Base-by-base conservation (phyloP, 2,329 filamentous ascomycete species). In the Colletotrichum shisoi region DNA sequence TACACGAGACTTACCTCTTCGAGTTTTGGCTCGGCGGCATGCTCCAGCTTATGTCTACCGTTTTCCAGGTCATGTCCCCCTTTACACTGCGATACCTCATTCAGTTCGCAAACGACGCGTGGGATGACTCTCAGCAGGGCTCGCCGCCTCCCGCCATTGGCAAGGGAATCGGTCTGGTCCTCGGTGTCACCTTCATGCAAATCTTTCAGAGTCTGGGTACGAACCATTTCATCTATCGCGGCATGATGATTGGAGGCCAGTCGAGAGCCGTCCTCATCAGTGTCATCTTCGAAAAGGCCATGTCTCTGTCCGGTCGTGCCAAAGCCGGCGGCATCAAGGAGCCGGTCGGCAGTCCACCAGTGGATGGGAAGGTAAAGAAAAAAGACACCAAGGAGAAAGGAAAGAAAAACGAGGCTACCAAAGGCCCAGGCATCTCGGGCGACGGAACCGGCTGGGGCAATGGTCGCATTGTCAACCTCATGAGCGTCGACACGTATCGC, bases 401-500 rank as follows among this genome's bases (percentile, higher is more conserved):
- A 27, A 80, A 81, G 34, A 80, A 81, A 56, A 77, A 76, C 3
- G 70, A 73, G 6, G 72, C 76, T 3, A 79, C 76, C 4, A 79
- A 80, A 49, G 77, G 75, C 13, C 74, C 81, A 3, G 86, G 84
- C 3, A 79, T 90, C 21, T 79, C 85, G 12, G 87, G 87, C 4
- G 91, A 95, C 72, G 91, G 90, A 3, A 83, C 87, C 24, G 95
- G 94, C 27, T 98, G 94, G 94, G 89, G 89, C 64, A 98, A 97
- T 73, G 95, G 95, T 24, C 88, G 93, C 70, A 92, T 98, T 59
- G 88, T 95, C 75, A 96, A 96, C 71, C 76, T 98, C 72, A 97
- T 98, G 94, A 94, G 92, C 69, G 93, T 95, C 51, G 94, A 98
- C 75, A 96, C 94, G 0, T 96, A 96, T 77, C 92, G 94, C 71